A percentile compares a stretch with the other conserved stretches of the same genome.
Evolutionary conservation across 2,329 filamentous ascomycete genomes (phyloP).

Genomic region (Orbilia brochopaga): DNA sequence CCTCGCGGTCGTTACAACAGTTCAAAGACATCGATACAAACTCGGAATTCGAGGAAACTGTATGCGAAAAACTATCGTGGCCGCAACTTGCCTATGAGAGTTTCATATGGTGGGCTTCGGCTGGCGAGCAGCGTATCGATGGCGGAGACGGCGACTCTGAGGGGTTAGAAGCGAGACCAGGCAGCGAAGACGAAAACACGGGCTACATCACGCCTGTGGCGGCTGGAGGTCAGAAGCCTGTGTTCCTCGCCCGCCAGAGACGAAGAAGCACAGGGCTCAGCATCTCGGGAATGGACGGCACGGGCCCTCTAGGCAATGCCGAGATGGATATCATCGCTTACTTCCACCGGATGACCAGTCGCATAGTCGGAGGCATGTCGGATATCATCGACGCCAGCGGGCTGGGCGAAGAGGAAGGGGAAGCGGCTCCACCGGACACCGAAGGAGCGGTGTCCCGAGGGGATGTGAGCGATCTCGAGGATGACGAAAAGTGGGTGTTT

Average conservation of each 20-base stretch:
- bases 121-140: conserved; percentile 72
- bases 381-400: conserved; percentile 65
- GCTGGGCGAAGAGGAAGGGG: conserved; percentile 57
- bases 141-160: conserved; percentile 57
- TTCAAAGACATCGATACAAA: conserved; percentile 56
- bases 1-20: conserved; percentile 30
- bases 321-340: conserved; percentile 79
- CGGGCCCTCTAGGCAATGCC: conserved; percentile 60
- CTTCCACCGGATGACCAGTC: conserved; percentile 76
- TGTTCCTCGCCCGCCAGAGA: conserved; percentile 46
- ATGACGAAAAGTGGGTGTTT: conserved; percentile 59
- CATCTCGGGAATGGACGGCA: conserved; percentile 46
- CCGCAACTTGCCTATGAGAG: conserved; percentile 77
- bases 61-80: conserved; percentile 69
- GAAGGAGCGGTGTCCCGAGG: conserved; percentile 47
- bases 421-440: conserved; percentile 30
- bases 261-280: conserved; percentile 44
- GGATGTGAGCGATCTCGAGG: conserved; percentile 15
- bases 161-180: conserved; percentile 55
- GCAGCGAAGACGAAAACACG: conserved; percentile 49
- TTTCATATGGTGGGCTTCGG: conserved; percentile 90
- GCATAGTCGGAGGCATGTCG: conserved; percentile 68
- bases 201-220: conserved; percentile 42
- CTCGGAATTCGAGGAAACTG: conserved; percentile 60
- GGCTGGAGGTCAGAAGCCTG: conserved; percentile 42